Percentiles rank a stretch among this genome's conserved stretches.
Conservation (phyloP, 176 grass and related monocot genomes). For the Musa acuminata region DNA sequence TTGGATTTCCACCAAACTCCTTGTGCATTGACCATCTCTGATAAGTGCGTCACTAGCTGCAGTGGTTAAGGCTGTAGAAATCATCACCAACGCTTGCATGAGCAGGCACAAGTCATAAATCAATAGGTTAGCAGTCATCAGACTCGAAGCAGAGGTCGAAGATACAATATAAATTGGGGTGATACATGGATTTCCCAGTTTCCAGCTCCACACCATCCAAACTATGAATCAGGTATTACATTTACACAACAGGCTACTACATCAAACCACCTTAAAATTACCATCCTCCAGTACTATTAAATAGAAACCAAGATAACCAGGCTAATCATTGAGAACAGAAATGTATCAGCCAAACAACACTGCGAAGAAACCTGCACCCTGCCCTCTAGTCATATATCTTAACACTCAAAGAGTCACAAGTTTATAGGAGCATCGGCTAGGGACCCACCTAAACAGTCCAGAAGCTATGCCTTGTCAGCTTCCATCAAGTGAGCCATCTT, state of each 20-base stretch:
- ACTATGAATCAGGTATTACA: not conserved
- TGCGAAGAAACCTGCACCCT: not conserved
- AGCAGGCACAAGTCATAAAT: not conserved
- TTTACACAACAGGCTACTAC: not conserved
- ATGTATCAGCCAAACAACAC: conserved; percentile 2
- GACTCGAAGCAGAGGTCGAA: not conserved
- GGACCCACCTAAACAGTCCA: not conserved
- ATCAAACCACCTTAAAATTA: not conserved
- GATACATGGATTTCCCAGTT: not conserved
- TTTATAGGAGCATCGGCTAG: not conserved
- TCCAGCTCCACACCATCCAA: conserved; percentile 1
- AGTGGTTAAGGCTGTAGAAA: too few relatives aligned
- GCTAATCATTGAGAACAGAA: not conserved
- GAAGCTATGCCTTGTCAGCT: not conserved
- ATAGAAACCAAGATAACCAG: not conserved
- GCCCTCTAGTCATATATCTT: conserved; percentile 2
- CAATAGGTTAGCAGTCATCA: not conserved
- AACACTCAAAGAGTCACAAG: not conserved
- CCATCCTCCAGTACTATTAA: not conserved
- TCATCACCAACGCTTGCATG: too few relatives aligned
- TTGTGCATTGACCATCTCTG: too few relatives aligned
- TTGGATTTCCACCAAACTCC: too few relatives aligned
- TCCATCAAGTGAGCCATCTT: not conserved
- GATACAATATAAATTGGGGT: not conserved
- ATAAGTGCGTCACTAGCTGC: too few relatives aligned